Percentiles rank a stretch among this genome's conserved stretches.
These are phyloP conservation scores for Hyphodiscus sp. DNA, from an alignment of 2,329 filamentous ascomycete genomes.

Conservation along the genomic window DNA sequence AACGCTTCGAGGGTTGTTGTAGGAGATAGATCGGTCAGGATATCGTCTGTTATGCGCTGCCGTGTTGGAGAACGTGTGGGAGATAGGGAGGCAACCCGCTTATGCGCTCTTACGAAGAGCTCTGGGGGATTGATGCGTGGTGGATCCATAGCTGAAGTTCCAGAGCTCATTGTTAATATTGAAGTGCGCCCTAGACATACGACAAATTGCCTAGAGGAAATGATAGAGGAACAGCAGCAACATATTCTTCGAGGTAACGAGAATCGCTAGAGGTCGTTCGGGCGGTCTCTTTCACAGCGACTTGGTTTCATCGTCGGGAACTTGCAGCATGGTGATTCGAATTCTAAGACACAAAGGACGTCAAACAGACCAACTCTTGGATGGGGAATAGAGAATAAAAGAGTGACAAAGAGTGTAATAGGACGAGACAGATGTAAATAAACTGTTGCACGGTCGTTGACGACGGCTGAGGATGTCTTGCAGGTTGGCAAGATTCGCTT, in stretches of 20 bases:
- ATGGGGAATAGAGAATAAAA: background rate
- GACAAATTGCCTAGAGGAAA: background rate
- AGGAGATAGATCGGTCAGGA: conserved; percentile 56
- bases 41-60: conserved; percentile 40
- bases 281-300: background rate
- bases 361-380: background rate
- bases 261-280: background rate
- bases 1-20: conserved; percentile 55
- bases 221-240: background rate
- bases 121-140: conserved; percentile 15
- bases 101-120: conserved; percentile 18
- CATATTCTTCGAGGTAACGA: background rate
- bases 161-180: background rate
- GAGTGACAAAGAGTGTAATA: background rate
- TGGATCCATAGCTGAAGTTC: conserved; percentile 8
- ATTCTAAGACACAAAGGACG: background rate
- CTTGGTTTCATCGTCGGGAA: background rate
- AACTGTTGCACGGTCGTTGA: background rate
- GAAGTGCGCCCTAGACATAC: background rate
- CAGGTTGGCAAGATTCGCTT: background rate
- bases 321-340: background rate
- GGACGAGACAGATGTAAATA: background rate
- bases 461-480: background rate
- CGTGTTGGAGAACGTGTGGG: conserved; percentile 22
- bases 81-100: conserved; percentile 14